Evolutionary conservation across 2,329 filamentous ascomycete genomes (phyloP), one percentile per base, ranked within the genome.

Genomic region (Didymella lethalis): DNA sequence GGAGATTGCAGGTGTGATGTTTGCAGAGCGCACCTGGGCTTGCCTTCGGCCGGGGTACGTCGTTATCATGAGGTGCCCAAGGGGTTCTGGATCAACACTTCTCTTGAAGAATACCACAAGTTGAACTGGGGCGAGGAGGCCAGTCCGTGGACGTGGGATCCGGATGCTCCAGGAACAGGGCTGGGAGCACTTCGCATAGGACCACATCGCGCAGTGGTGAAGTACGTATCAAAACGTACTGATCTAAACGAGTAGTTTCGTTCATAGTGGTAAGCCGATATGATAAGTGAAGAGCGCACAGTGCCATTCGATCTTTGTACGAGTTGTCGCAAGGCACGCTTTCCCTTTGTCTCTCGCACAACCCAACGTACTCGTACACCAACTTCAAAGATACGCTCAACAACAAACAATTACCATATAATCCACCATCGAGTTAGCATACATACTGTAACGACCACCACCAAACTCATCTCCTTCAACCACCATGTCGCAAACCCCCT

Each of bases 361-460:
- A 20, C 2, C 3, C 7, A 25, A 11, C 7, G 25, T 34, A 4
- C 18, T 23, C 2, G 20, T 20, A 14, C 8, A 16, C 1, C 12
- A 26, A 23, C 10, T 16, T 29, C 20, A 29, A 52, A 36, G 29
- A 28, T 10, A 38, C 2, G 7, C n/a, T n/a, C 29, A 48, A 48
- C 46, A 49, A 49, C 20, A 11, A 45, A 31, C 25, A 26, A 12
- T 25, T 5, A 38, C 20, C 38, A 43, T 51, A 48, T 44, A 55
- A 41, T 18, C 10, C 8, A 11, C 38, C n/a, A 8, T 20, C n/a
- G 23, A 20, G 18, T 23, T 8, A 11, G 4, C 18, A 8, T 1
- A 38, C 16, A 7, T 38, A 18, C 16, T 18, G 34, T 6, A 3
- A 40, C n/a, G 7, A 3, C 10, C 40, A 26, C 3, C 6, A 18